phyloP scores from a whole-genome alignment of 176 grass and related monocot species.

The bread wheat (Triticum aestivum) region DNA sequence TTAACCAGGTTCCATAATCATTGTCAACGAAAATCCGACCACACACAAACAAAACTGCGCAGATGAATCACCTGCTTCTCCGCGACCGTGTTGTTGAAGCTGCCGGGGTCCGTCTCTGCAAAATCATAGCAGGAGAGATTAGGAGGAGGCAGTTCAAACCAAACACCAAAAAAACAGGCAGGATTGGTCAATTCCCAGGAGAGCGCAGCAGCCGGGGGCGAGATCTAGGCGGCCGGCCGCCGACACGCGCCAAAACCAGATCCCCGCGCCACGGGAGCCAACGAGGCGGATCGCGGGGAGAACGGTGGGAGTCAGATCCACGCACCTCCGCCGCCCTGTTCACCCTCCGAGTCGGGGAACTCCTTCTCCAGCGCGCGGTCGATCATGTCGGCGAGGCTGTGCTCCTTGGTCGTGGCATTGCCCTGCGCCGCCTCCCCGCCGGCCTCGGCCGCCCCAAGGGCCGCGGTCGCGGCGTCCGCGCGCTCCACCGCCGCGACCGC shows the following conservation, averaged over 20 bases:
- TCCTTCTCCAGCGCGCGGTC: slow-evolving; percentile 98
- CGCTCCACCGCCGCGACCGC: slow-evolving; percentile 11
- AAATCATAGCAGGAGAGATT: slow-evolving; percentile 26
- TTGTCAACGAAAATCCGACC: neutral
- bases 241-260: slow-evolving; percentile 27
- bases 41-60: neutral
- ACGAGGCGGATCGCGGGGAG: neutral
- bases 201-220: slow-evolving; percentile 8
- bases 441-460: slow-evolving; percentile 16
- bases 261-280: neutral
- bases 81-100: slow-evolving; percentile 96
- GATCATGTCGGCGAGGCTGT: slow-evolving; percentile 92
- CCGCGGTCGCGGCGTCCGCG: slow-evolving; percentile 9
- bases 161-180: neutral
- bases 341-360: slow-evolving; percentile 88
- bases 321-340: slow-evolving; percentile 91
- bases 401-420: slow-evolving; percentile 69
- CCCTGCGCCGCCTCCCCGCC: slow-evolving; percentile 32
- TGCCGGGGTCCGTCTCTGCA: slow-evolving; percentile 80
- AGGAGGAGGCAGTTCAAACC: slow-evolving; percentile 21
- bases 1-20: slow-evolving; percentile 1
- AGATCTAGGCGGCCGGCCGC: slow-evolving; percentile 35
- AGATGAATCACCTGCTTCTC: slow-evolving; percentile 70
- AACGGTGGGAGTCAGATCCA: slow-evolving; percentile 37
- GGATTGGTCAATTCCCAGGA: neutral